A percentile compares a stretch with the other conserved stretches of the same genome.
Conservation (phyloP, 2,329 filamentous ascomycete genomes). For the Aspergillus novofumigatus region DNA sequence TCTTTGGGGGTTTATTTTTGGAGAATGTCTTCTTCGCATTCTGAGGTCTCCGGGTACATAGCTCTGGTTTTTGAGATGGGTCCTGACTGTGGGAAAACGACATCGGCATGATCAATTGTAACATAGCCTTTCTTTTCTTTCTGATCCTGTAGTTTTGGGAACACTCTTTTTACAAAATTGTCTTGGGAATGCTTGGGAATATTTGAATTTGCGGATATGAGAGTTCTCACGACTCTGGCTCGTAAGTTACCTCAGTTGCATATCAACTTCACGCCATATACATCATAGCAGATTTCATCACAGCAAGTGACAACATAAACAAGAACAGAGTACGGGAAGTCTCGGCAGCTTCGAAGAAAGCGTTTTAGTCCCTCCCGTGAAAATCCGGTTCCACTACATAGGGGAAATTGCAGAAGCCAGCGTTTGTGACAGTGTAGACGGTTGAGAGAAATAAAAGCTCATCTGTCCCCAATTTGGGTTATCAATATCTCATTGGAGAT, state of each 20-base stretch:
- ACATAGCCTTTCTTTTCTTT: constrained; percentile 19
- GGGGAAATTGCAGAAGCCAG: background rate
- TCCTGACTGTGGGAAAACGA: constrained; percentile 12
- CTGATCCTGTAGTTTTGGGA: constrained; percentile 16
- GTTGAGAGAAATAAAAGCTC: background rate
- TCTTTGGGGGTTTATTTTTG: constrained; percentile 6
- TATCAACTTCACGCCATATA: background rate
- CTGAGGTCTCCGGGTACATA: background rate
- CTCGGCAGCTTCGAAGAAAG: background rate
- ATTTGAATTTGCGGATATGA: background rate
- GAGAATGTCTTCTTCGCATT: constrained; percentile 1
- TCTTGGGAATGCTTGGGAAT: background rate
- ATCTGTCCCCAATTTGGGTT: background rate
- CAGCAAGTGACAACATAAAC: background rate
- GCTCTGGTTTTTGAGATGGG: constrained; percentile 1
- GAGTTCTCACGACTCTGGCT: background rate
- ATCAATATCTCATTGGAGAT: background rate
- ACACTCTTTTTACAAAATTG: background rate
- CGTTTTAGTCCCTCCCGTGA: too few relatives aligned
- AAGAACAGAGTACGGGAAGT: background rate
- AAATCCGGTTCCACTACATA: background rate
- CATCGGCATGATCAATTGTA: constrained; percentile 16
- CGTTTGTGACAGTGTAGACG: background rate
- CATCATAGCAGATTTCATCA: background rate
- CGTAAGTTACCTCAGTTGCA: background rate